Evolutionary conservation across 176 grass and related monocot genomes (phyloP).

Genomic region (Oryza meyeriana): DNA sequence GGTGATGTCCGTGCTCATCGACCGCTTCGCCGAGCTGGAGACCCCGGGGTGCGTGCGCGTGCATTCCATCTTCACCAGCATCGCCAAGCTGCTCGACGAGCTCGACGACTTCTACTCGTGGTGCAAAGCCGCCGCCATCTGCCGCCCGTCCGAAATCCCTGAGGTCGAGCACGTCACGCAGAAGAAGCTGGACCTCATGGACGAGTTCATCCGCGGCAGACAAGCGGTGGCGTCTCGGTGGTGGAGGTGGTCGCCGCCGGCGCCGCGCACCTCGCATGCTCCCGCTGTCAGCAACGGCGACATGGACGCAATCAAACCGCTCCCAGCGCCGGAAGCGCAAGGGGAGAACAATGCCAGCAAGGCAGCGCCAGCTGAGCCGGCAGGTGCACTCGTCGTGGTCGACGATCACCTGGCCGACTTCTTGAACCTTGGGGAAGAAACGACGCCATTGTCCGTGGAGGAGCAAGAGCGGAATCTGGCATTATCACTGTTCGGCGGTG

Average conservation of each 20-base stretch:
- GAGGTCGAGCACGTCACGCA: slow-evolving; percentile 52
- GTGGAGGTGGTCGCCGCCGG: background rate
- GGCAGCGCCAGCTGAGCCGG: background rate
- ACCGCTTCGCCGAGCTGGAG: slow-evolving; percentile 57
- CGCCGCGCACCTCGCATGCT: background rate
- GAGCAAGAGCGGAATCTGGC: slow-evolving; percentile 44
- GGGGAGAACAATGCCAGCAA: background rate
- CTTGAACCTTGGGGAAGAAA: slow-evolving; percentile 48
- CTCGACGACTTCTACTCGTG: slow-evolving; percentile 62
- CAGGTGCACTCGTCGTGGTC: background rate
- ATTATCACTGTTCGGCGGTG: slow-evolving; percentile 37
- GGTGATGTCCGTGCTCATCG: slow-evolving; percentile 55
- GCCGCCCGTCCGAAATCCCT: slow-evolving; percentile 51
- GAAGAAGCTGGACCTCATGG: slow-evolving; percentile 75
- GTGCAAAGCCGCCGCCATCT: slow-evolving; percentile 46
- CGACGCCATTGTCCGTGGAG: slow-evolving; percentile 17
- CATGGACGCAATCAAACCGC: slow-evolving; percentile 4
- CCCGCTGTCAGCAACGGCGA: background rate
- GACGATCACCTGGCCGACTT: slow-evolving; percentile 37
- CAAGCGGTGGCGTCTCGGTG: background rate
- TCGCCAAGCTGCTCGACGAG: slow-evolving; percentile 60
- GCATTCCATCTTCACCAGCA: slow-evolving; percentile 45
- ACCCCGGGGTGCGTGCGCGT: slow-evolving; percentile 43
- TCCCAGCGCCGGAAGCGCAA: background rate
- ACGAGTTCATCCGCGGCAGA: slow-evolving; percentile 72